Evolutionary conservation across 2,329 filamentous ascomycete genomes (phyloP), one percentile per base, ranked within the genome.

Genomic region (Diaporthe helianthi): DNA sequence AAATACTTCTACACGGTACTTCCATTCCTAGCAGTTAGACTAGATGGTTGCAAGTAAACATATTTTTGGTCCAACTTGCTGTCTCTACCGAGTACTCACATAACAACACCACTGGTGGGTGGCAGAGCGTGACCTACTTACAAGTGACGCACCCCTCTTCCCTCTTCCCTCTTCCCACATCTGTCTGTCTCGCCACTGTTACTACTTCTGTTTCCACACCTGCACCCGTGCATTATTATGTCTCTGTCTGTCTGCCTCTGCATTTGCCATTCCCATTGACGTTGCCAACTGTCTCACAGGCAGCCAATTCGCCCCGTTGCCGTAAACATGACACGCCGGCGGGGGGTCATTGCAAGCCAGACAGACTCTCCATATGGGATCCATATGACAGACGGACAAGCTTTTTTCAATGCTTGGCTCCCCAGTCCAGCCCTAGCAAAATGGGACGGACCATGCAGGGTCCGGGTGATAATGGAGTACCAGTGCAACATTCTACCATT

Each of bases 381-480:
- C 17, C 26, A 47, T 47, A 22, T 63, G 58, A 49, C 26, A 44
- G 58, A 63, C 26, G 58, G 58, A 63, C 29, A 63, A 63, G 58
- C 58, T 63, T 63, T 63, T 63, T 63, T 63, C n/a, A n/a, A 49
- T 36, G 41, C 58, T 63, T 63, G 58, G 58, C 58, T 36, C 44
- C 9, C 44, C 44, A 36, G 58, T 36, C 58, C 44, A 63, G 41
- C 44, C 58, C 58, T 63, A 49, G 58, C 58, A 49, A 36, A 44
- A 63, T 49, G n/a, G 58, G 58, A 63, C 26, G 58, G 44, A 63
- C 47, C 58, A 17, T 63, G 29, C 58, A 63, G 33, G 44, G 58
- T 12, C 58, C 26, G 2, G 26, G 3, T 33, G 58, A 3, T 61
- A 61, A 61, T 41, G 19, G 2, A 15, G 38, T 58, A 58, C 54